Evolutionary conservation across 768 basidiomycete species (phyloP).

Genomic region (Kwoniella botswanensis): DNA sequence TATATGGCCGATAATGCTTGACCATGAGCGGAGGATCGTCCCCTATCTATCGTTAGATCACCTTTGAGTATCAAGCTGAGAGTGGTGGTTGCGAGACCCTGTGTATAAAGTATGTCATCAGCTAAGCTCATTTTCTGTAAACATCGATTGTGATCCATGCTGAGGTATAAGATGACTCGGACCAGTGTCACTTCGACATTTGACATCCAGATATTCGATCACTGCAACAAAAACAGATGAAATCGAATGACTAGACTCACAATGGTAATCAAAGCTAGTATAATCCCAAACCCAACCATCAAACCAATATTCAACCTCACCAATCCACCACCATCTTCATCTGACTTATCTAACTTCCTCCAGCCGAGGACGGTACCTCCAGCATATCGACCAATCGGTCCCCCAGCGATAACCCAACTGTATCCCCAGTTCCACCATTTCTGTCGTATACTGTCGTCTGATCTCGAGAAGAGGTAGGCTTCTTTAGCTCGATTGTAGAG

Average conservation of each 20-base stretch:
- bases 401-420: conserved; percentile 45
- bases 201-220: too few relatives aligned
- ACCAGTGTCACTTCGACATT: too few relatives aligned
- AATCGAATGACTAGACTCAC: conserved; percentile 26
- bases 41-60: conserved; percentile 45
- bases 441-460: conserved; percentile 12
- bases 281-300: conserved; percentile 31
- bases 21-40: conserved; percentile 27
- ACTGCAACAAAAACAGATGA: too few relatives aligned
- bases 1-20: conserved; percentile 25
- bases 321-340: conserved; percentile 17
- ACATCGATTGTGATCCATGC: too few relatives aligned
- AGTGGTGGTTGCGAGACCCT: conserved; percentile 41
- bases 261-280: conserved; percentile 34
- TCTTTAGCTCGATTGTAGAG: conserved; percentile 20
- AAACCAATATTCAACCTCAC: conserved; percentile 31
- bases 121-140: too few relatives aligned
- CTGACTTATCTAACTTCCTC: conserved; percentile 37
- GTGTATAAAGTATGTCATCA: too few relatives aligned
- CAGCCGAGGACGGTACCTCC: conserved; percentile 46
- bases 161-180: too few relatives aligned
- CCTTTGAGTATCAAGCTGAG: conserved; percentile 32
- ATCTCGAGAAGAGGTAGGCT: conserved; percentile 25
- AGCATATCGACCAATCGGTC: conserved; percentile 44
- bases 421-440: conserved; percentile 44